Evolutionary conservation across 1,284 basidiomycete genomes (phyloP), one percentile per base, ranked within the genome.

Genomic region (Xerocomus nothofagi): DNA sequence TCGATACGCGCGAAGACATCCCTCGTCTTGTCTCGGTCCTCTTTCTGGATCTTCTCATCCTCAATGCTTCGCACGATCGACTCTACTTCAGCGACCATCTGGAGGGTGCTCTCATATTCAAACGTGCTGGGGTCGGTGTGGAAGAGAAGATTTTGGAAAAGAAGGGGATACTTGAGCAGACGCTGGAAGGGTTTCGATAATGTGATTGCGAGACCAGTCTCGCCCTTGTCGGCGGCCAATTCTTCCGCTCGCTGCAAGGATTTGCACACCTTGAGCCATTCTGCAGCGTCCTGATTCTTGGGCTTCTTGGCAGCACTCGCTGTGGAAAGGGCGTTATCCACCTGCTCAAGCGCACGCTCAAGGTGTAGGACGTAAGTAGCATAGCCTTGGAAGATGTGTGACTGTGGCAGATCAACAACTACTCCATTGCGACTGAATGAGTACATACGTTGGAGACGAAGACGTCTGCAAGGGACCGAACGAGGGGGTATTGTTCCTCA

Each of bases 71-170:
- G 81, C 36, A 99, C 94, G 58, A 98, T 95, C 12, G 81, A 84
- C 72, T 99, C 95, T 14, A 99, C 92, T 67, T 98, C 94, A 21
- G 94, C 92, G 0, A 98, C 94, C 92, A 98, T 96, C 63, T 88
- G 86, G 34, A 98, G 75, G 4, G 94, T 97, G 61, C 88, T 91
- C 66, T 99, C 96, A 65, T 98, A 99, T 72, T 99, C 96, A 65
- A 88, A 93, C 2, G 94, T 94, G 57, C 93, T 95, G 1, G 96
- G 93, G 63, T 98, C 96, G 9, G 96, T 97, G 69, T 96, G 91
- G 72, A 88, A 96, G 41, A 96, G 81, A n/a, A 98, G 78, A 69
- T 98, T 98, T 72, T 98, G 95, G 73, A 98, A 98, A 34, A 99
- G 82, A 15, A 99, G 80, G 3, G 96, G 96, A 67, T 98, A 97